Base-by-base conservation (phyloP, 306 rosid genomes). In the Cucurbita argyrosperma region DNA sequence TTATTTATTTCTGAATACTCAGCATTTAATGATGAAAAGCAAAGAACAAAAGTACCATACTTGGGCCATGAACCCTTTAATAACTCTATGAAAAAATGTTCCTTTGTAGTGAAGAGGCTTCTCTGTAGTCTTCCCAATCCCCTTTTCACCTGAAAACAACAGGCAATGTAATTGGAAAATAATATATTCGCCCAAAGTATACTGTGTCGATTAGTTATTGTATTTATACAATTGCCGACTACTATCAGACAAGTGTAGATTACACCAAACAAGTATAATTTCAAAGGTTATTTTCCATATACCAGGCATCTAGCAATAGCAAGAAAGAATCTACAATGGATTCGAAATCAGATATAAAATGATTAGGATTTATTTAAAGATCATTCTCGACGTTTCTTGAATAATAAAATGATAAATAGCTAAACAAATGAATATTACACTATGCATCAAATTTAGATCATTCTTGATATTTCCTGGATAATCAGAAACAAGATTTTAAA, bases 31-130 rank as follows among this genome's bases (percentile, higher is more conserved):
- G 56, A 23, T 23, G 74, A 75, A 58, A 43, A 66, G 10, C 72
- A 56, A 60, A 72, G 15, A 55, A 64, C 56, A 74, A 76, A 38
- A 53, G 49, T 6, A 74, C 82, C 97, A 78, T 88, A 95, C 99
- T 78, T 95, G 99, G 78, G 97, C 96, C 97, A 95, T 95, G 72
- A 91, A 95, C 74, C 96, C 99, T 85, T 84, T 85, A 74, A 95
- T 91, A 75, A 95, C 83, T 61, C 97, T 92, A 82, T 95, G 99
- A 76, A 95, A 87, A 53, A 65, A 63, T 15, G 99, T 83, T 58
- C 96, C 99, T 82, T 87, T 88, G 82, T 72, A 95, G 80, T 91
- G 96, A 79, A 91, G 89, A 78, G 93, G 96, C 80, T 88, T 91
- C 51, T 89, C 96, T 0, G 97, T 90, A 50, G 90, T 80, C 82